Evolutionary conservation across 768 basidiomycete genomes (phyloP), one percentile per base, ranked within the genome.

Genomic region (Naganishia vishniacii): DNA sequence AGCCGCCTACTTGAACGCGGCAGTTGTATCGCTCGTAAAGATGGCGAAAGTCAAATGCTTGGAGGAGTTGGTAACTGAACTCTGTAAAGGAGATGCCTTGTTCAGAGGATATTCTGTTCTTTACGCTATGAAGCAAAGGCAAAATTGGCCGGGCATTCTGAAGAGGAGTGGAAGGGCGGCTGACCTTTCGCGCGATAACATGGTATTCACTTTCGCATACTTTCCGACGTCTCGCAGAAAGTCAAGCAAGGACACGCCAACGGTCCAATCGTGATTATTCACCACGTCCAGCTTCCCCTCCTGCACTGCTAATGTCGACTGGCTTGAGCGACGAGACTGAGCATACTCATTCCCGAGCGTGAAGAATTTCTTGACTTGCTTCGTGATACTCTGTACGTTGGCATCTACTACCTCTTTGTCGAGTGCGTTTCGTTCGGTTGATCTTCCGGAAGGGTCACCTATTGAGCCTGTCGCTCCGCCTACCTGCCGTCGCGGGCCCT

Each of bases 51-150:
- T 99, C 95, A 78, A 92, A 89, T 12, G 91, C 95, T 79, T 99
- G 95, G 28, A 99, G 82, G 25, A 99, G 84, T 72, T 99, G 95
- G 76, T 99, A 99, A 3, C 89, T 86, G 79, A 99, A 98, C 75
- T 99, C 95, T 20, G 93, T 91, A 80, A 94, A 99, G n/a, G 93
- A 95, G 66, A 98, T 86, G 47, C 94, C 94, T 31, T 71, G 84
- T 66, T 87, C 85, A 0, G 89, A 85, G 6, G 81, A 79, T 60
- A 97, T 81, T 28, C 94, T 87, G 29, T 84, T 83, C 65, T 86
- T 86, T 40, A 95, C 92, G 69, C 93, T 95, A 60, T 66, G 9
- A 16, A 41, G 28, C 20, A 4, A 15, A 40, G 12, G 48, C 4
- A 41, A 31, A 34, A 23, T 7, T 25, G 25, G 40, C 34, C 18